Percentiles rank a stretch among this genome's conserved stretches.
These are phyloP conservation scores for Heterobasidion irregulare DNA, from an alignment of 1,284 basidiomycete species.

Conservation along the genomic window DNA sequence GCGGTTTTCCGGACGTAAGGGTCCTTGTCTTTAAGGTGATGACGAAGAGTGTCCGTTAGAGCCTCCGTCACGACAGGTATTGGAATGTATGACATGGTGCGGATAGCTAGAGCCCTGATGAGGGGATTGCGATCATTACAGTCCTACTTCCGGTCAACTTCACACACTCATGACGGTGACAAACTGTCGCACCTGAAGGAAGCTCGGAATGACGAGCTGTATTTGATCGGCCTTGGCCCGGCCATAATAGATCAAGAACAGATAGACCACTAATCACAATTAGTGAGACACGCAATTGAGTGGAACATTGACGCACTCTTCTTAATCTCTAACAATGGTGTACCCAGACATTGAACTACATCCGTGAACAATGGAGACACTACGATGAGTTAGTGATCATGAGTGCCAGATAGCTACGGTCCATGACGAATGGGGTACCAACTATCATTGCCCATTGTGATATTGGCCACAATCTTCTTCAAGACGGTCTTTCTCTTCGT, in stretches of 20 bases:
- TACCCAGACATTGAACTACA: slow-evolving; percentile 83
- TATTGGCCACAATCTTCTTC: slow-evolving; percentile 94
- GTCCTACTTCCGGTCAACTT: slow-evolving; percentile 44
- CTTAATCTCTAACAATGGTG: slow-evolving; percentile 93
- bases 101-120: slow-evolving; percentile 86
- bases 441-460: slow-evolving; percentile 96
- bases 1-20: slow-evolving; percentile 97
- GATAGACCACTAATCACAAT: slow-evolving; percentile 70
- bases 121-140: slow-evolving; percentile 89
- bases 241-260: slow-evolving; percentile 90
- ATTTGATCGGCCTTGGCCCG: slow-evolving; percentile 84
- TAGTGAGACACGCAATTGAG: too few relatives aligned
- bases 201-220: slow-evolving; percentile 80
- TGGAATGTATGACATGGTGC: slow-evolving; percentile 95
- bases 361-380: slow-evolving; percentile 92
- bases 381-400: slow-evolving; percentile 25
- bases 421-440: slow-evolving; percentile 29
- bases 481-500: slow-evolving; percentile 83
- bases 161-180: neutral
- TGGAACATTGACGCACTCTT: slow-evolving; percentile 64
- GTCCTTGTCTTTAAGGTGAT: slow-evolving; percentile 84
- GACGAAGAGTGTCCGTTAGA: slow-evolving; percentile 78
- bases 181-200: slow-evolving; percentile 61
- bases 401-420: slow-evolving; percentile 2
- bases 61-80: slow-evolving; percentile 76